Base-by-base conservation (phyloP, 192 early-diverging fungal genomes). In the Dissophora ornata region DNA sequence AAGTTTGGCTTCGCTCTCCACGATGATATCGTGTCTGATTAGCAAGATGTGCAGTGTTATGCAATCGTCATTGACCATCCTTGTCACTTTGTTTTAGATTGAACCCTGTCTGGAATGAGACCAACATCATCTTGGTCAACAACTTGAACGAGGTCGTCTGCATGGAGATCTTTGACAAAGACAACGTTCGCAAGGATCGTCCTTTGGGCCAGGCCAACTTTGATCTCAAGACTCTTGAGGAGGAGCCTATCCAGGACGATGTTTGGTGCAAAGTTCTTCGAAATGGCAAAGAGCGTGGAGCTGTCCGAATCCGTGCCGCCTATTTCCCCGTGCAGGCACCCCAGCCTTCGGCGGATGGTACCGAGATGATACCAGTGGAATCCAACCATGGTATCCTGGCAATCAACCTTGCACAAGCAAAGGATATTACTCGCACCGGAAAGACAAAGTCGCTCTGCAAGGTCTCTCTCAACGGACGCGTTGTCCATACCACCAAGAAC, bases 51-150 rank as follows among this genome's bases (percentile, higher is more conserved):
- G n/a, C n/a, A n/a, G n/a, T n/a, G n/a, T n/a, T n/a, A n/a, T n/a
- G n/a, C n/a, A n/a, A n/a, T n/a, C n/a, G n/a, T n/a, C n/a, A n/a
- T n/a, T 55, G 32, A 55, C 53, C 44, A n/a, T 12, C 4, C 45
- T 24, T 34, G 21, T 45, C 18, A 9, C 18, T 3, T 7, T 19
- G 26, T 9, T 11, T 10, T 65, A 69, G 57, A 2, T 59, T 82
- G 60, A 86, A 94, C 69, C 96, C 97, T 49, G 80, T 88, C 48
- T 99, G 95, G 94, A 85, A 94, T 57, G 89, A 97, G 68, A 94
- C 89, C 18, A 74, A 89, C 53, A 85, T 83, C 34, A 80, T 98
- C 44, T 75, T 96, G 36, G 80, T 99, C 56, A 90, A 90, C 46
- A 92, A 86, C 69, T 77, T 90, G 59, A 85, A 89, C 9, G 94